Base-by-base conservation (phyloP, 352 stramenopile species). In the Blastocystis sp. region DNA sequence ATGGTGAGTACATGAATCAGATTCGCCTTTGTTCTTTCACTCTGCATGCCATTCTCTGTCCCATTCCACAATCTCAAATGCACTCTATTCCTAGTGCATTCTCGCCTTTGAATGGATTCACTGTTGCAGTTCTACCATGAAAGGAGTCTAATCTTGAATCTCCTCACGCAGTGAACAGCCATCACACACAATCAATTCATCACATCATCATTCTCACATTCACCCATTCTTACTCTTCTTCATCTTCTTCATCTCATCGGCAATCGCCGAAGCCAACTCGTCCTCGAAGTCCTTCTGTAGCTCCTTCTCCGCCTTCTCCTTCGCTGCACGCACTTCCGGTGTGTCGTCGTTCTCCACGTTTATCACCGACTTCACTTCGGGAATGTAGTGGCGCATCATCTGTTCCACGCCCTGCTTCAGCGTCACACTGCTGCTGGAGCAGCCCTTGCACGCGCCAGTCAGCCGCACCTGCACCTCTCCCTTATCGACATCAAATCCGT, bases 351-450 rank as follows among this genome's bases (percentile, higher is more conserved):
- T 54, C 40, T 74, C 64, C 38, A 84, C 54, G n/a, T 45, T 84
- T n/a, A 59, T 43, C 48, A 84, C 74, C 3, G 57, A 42, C 9
- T 42, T 40, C 7, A 99, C 97, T 92, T 99, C 97, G 0, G 96
- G 96, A 89, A 99, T 98, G 91, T 99, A 99, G 92, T 99, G 97
- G 94, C 98, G 98, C 45, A 99, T 93, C 97, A 99, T 99, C 91
- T 98, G 99, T 91, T 99, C 97, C 40, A 99, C 97, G 62, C 97
- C 97, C 90, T 98, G 95, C 91, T 98, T 98, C 89, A 99, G 93
- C 65, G 97, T 99, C 21, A 99, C 95, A 42, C 94, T 96, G 38
- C 94, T 98, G 89, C 92, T 97, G 14, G 97, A 96, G 90, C 97
- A 99, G 43, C 97, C 97, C 0, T 96, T 95, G 90, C 97, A 99